Conservation (phyloP, 805 yeast genomes). For the Saturnispora galanensis region DNA sequence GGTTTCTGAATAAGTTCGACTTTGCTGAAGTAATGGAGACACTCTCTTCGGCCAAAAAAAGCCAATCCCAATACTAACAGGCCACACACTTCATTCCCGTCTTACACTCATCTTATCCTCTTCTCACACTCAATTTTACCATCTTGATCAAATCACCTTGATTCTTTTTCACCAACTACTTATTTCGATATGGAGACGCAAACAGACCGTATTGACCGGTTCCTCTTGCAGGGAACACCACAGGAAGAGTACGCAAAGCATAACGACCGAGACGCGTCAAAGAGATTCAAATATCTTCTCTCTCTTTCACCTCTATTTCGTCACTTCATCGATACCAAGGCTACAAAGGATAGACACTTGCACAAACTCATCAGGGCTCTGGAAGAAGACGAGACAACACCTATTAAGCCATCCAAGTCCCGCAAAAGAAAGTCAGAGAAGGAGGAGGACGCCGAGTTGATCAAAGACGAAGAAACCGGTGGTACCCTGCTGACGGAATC, state of each 20-base stretch:
- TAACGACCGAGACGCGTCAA: conserved; percentile 51
- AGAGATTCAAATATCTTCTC: conserved; percentile 69
- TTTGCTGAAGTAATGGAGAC: too few relatives aligned
- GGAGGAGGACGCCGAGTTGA: conserved; percentile 89
- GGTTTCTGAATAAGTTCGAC: too few relatives aligned
- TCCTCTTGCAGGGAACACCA: conserved; percentile 43
- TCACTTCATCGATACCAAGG: conserved; percentile 74
- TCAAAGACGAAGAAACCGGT: conserved; percentile 75
- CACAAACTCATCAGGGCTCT: conserved; percentile 40
- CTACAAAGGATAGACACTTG: conserved; percentile 67
- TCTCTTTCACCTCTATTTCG: conserved; percentile 80
- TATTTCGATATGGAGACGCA: background rate
- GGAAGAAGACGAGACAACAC: conserved; percentile 22
- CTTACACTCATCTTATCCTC: too few relatives aligned
- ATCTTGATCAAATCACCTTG: too few relatives aligned
- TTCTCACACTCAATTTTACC: too few relatives aligned
- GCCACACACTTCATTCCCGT: too few relatives aligned
- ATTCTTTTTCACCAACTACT: too few relatives aligned
- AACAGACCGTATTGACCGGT: conserved; percentile 36
- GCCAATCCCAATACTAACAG: too few relatives aligned
- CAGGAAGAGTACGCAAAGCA: conserved; percentile 44
- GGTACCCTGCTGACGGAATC: conserved; percentile 68
- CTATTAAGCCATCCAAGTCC: conserved; percentile 26
- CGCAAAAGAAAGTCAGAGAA: conserved; percentile 76
- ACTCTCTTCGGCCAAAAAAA: too few relatives aligned